Evolutionary conservation across 2,329 filamentous ascomycete species (phyloP).

Genomic region (Cercospora sp.): DNA sequence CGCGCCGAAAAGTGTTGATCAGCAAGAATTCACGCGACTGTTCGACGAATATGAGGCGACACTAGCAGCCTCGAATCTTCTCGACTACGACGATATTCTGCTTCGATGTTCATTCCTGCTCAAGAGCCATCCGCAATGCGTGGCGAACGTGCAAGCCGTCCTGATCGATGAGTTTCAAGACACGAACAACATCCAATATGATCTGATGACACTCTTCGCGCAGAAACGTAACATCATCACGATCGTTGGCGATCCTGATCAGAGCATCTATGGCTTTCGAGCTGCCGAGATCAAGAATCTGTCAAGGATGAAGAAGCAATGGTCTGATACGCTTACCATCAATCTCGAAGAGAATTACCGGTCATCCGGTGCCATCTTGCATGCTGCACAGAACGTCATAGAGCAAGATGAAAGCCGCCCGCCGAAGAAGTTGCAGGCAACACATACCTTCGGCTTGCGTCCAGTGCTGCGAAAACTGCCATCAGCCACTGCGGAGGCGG

Average conservation of each 20-base stretch:
- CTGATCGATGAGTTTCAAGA: slow-evolving; percentile 98
- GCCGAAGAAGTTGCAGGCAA: slow-evolving; percentile 74
- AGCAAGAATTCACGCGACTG: slow-evolving; percentile 65
- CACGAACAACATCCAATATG: slow-evolving; percentile 92
- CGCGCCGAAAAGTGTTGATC: slow-evolving; percentile 52
- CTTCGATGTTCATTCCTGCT: slow-evolving; percentile 80
- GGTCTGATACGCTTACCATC: slow-evolving; percentile 75
- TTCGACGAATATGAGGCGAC: slow-evolving; percentile 78
- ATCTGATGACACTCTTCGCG: slow-evolving; percentile 86
- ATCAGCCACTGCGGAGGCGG: slow-evolving; percentile 70
- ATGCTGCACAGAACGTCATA: slow-evolving; percentile 79
- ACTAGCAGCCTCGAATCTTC: slow-evolving; percentile 71
- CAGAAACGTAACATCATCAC: slow-evolving; percentile 74
- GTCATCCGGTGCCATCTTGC: slow-evolving; percentile 81
- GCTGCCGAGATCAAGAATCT: slow-evolving; percentile 91
- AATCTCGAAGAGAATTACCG: slow-evolving; percentile 93
- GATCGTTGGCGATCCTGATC: slow-evolving; percentile 93
- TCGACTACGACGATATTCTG: slow-evolving; percentile 94
- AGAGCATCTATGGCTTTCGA: slow-evolving; percentile 96
- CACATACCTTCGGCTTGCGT: slow-evolving; percentile 74
- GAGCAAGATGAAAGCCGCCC: slow-evolving; percentile 83
- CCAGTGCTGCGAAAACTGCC: slow-evolving; percentile 78
- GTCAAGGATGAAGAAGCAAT: slow-evolving; percentile 72
- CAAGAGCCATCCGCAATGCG: slow-evolving; percentile 70
- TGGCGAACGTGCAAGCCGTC: slow-evolving; percentile 85